Evolutionary conservation across 2,329 filamentous ascomycete species (phyloP), one percentile per base, ranked within the genome.

Genomic region (Hymenoscyphus linearis): DNA sequence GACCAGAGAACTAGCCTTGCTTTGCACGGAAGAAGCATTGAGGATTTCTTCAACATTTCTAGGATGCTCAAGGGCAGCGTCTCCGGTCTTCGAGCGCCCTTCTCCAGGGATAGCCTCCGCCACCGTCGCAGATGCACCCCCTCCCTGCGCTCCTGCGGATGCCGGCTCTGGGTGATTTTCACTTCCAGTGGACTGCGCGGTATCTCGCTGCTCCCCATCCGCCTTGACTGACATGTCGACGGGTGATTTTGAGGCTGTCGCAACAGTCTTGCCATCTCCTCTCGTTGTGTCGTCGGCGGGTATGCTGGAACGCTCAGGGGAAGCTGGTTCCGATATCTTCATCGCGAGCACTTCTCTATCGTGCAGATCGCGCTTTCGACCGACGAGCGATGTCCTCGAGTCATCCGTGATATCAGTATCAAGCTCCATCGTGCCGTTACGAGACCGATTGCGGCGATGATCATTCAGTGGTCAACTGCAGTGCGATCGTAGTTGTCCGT

Each of bases 311-410:
- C 10, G 22, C 18, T 25, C 40, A 9, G n/a, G 40, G 14, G 40
- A 47, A 10, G 2, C 40, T 6, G 10, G 40, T 7, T 47, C 40
- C 2, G 40, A 47, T 10, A 12, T 61, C 59, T 50, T 34, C 34
- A 27, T 57, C 61, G 22, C 53, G 44, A 26, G 54, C 18, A 6
- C 6, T 22, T 47, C 40, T 47, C 50, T 31, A 14, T 66, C 64
- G 47, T 59, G 56, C 2, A 66, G 58, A 50, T 61, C 60, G 18
- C 76, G 76, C 68, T 75, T 75, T 40, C 69, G 65, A 16, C 77
- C 77, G 26, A 80, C 71, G 2, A 74, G 72, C 53, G 76, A 76
- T 40, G 77, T 81, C 55, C 79, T 74, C 18, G 79, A 81, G 65
- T 82, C 74, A 59, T 27, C 26, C 47, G 18, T 26, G 47, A 16